Evolutionary conservation across 805 yeast species (phyloP), one percentile per base, ranked within the genome.

Genomic region (Ogataea haglerorum): DNA sequence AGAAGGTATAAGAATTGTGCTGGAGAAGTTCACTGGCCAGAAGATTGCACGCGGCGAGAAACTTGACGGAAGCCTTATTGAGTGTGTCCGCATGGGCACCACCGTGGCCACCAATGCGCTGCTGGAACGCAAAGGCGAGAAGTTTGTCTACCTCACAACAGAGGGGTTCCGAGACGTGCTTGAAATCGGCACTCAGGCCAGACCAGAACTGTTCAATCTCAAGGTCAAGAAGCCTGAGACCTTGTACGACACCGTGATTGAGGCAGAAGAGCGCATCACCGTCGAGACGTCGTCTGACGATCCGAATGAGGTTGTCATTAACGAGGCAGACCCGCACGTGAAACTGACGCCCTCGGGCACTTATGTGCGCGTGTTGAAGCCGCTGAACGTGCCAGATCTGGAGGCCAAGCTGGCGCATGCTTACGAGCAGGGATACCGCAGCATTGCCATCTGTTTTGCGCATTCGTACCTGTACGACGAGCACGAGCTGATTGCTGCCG

Each of bases 401-500:
- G 35, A 30, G 13, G 14, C 24, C 4, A 45, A 70, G 16, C 47
- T 61, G 26, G 18, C 30, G 16, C 38, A 25, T 7, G 42, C 51
- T 24, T 51, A 49, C 35, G 36, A 42, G 10, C 30, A 45, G 13
- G 63, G 64, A 2, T 53, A 51, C 24, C 49, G 44, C 8, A 54
- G 56, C 19, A 21, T 62, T 24, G 65, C 65, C 6, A 52, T 62
- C 13, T 54, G 70, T 67, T 15, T 68, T 60, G 51, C 53, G 56
- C 40, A 67, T 65, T 26, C 72, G 61, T 33, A 60, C 57, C 24
- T 61, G 57, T 37, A 57, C 53, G 69, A 64, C 45, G 53, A 41
- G 14, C 75, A 70, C 45, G 75, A 70, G 44, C 51, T 53, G 38
- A 27, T 43, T 8, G 61, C 64, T 2, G 61, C 58, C 7, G 54